Evolutionary conservation across 768 basidiomycete species (phyloP).

Genomic region (Panellus pusillus): DNA sequence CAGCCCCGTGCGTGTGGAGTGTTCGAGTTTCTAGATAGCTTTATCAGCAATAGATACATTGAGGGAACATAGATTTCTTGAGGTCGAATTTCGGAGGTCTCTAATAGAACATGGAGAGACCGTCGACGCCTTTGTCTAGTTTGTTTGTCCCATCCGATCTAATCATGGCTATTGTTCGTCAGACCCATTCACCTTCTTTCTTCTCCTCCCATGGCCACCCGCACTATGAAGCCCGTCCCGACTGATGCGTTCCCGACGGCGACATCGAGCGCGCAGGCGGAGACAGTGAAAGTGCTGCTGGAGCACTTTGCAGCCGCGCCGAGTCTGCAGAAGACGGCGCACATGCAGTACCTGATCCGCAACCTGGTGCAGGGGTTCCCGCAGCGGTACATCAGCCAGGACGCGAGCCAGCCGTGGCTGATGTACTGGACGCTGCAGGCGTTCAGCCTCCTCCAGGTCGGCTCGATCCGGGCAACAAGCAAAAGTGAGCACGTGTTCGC

Average conservation of each 20-base stretch:
- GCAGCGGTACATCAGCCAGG: conserved; percentile 74
- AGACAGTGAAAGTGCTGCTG: conserved; percentile 66
- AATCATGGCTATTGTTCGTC: conserved; percentile 16
- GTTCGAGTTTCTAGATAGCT: too few relatives aligned
- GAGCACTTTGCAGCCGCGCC: conserved; percentile 49
- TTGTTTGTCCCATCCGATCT: conserved; percentile 4
- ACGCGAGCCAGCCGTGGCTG: conserved; percentile 95
- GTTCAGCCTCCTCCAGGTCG: conserved; percentile 77
- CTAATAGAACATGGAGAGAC: too few relatives aligned
- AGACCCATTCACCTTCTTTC: neutral
- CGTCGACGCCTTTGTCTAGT: neutral
- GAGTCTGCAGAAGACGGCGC: conserved; percentile 58
- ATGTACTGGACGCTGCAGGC: conserved; percentile 91
- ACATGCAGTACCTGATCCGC: conserved; percentile 74
- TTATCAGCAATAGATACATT: too few relatives aligned
- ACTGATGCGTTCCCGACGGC: conserved; percentile 61
- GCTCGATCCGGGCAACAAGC: conserved; percentile 75
- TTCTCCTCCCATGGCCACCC: conserved; percentile 11
- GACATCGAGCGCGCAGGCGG: conserved; percentile 61
- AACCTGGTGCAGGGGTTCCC: conserved; percentile 82
- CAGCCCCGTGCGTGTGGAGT: too few relatives aligned
- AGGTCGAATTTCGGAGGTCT: too few relatives aligned
- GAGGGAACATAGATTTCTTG: too few relatives aligned
- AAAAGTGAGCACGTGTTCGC: conserved; percentile 50
- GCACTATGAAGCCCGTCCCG: conserved; percentile 36